A percentile compares a stretch with the other conserved stretches of the same genome.
Evolutionary conservation across 345 rosid genomes (phyloP).

Genomic region (Eucalyptus microcorys): DNA sequence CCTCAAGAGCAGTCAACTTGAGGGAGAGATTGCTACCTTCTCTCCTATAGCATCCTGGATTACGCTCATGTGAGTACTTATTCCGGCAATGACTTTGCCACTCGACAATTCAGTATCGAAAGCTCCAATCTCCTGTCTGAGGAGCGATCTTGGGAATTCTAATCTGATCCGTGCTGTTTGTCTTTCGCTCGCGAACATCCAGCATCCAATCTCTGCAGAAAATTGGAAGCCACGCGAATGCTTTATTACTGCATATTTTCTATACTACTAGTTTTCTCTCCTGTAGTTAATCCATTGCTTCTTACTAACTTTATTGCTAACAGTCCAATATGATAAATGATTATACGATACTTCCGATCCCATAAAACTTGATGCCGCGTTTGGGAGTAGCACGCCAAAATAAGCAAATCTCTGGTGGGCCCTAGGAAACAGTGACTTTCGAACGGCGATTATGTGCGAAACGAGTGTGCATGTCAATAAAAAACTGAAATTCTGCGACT

Average conservation of each 20-base stretch:
- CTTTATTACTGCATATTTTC: not conserved
- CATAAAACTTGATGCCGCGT: too few relatives aligned
- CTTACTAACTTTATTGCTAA: not conserved
- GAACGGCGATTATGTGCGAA: not conserved
- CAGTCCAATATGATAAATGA: not conserved
- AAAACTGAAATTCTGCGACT: not conserved
- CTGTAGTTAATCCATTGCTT: not conserved
- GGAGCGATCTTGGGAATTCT: constrained; percentile 26
- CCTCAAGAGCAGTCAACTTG: not conserved
- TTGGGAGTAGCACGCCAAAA: not conserved
- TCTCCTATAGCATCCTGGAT: constrained; percentile 61
- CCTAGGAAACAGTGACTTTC: not conserved
- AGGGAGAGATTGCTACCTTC: constrained; percentile 14
- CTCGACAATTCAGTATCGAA: constrained; percentile 41
- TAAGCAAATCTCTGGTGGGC: not conserved
- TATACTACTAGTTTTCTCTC: not conserved
- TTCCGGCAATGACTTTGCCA: constrained; percentile 35
- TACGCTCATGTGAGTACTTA: constrained; percentile 41
- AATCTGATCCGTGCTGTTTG: constrained; percentile 28
- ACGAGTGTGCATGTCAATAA: not conserved
- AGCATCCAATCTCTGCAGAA: constrained; percentile 48
- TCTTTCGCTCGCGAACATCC: constrained; percentile 55
- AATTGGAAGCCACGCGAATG: not conserved
- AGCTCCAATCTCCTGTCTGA: constrained; percentile 49
- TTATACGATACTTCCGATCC: too few relatives aligned